Percentiles rank a stretch among this genome's conserved stretches.
phyloP scores from a whole-genome alignment of 352 stramenopile genomes.

The Pythium dissotocum region DNA sequence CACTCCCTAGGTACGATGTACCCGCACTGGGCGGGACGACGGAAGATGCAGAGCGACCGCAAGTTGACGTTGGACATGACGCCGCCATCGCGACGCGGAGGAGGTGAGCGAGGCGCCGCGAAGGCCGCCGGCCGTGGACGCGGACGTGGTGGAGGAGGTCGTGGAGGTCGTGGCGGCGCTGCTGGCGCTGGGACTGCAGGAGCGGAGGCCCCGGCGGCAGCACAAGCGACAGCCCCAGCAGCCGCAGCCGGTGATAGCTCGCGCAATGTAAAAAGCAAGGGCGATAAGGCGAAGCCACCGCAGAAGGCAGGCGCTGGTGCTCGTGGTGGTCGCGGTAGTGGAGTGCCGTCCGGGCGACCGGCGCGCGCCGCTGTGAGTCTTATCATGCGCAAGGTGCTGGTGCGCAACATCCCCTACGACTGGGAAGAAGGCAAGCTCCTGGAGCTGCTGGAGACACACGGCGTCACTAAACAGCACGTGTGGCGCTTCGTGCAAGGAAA shows the following conservation, averaged over 20 bases:
- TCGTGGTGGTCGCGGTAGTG: constrained; percentile 22
- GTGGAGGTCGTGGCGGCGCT: constrained; percentile 1
- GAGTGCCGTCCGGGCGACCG: constrained; percentile 28
- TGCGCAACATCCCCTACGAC: constrained; percentile 64
- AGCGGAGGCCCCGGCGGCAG: neutral
- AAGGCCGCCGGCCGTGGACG: constrained; percentile 14
- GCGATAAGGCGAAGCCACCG: neutral
- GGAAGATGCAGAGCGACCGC: constrained; percentile 15
- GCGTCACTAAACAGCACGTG: constrained; percentile 38
- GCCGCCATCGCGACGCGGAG: constrained; percentile 21
- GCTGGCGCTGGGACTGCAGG: neutral
- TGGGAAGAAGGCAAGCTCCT: constrained; percentile 41
- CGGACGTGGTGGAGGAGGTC: constrained; percentile 12
- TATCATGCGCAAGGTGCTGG: constrained; percentile 63
- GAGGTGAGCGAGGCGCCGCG: constrained; percentile 10
- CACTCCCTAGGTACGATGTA: neutral
- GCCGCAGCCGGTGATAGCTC: neutral
- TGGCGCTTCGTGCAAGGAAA: constrained; percentile 72
- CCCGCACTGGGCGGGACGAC: neutral
- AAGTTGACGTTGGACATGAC: constrained; percentile 23
- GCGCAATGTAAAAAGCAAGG: constrained; percentile 7
- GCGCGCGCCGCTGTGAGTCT: constrained; percentile 31
- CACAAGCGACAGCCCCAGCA: neutral
- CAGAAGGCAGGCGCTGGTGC: constrained; percentile 12
- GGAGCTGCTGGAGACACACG: constrained; percentile 39